phyloP scores from a whole-genome alignment of 805 yeast genomes.

The Starmera quercuum region DNA sequence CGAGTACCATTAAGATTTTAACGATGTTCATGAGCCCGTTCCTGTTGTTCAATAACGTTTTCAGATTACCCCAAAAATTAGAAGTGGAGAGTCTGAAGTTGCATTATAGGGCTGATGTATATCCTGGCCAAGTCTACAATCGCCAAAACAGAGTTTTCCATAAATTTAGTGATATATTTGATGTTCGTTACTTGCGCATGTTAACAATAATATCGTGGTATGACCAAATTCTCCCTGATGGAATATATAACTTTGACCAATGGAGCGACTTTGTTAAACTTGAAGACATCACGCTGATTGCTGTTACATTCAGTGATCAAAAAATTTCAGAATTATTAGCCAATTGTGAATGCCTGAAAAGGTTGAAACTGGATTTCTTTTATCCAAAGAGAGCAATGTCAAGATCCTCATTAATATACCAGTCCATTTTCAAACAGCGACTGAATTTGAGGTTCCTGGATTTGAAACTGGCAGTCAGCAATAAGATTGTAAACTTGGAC shows the following conservation, averaged over 20 bases:
- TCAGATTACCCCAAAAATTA: slow-evolving; percentile 17
- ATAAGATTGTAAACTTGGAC: slow-evolving; percentile 13
- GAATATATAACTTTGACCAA: slow-evolving; percentile 26
- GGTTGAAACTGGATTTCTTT: slow-evolving; percentile 33
- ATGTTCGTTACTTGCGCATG: slow-evolving; percentile 24
- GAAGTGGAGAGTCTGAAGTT: slow-evolving; percentile 29
- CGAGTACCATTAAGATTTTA: slow-evolving; percentile 19
- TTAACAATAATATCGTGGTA: slow-evolving; percentile 37
- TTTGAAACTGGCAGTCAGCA: slow-evolving; percentile 20
- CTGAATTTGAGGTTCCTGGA: slow-evolving; percentile 30
- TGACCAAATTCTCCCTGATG: slow-evolving; percentile 25
- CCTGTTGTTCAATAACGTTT: slow-evolving; percentile 25
- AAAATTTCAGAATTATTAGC: slow-evolving; percentile 24
- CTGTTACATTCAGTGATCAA: slow-evolving; percentile 25
- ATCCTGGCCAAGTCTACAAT: slow-evolving; percentile 21
- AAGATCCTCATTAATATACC: slow-evolving; percentile 23
- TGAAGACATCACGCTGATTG: slow-evolving; percentile 32
- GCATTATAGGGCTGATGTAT: slow-evolving; percentile 34
- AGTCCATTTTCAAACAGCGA: slow-evolving; percentile 25
- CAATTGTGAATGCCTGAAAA: slow-evolving; percentile 22
- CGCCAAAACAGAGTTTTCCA: slow-evolving; percentile 13
- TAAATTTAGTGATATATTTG: slow-evolving; percentile 28
- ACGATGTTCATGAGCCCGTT: slow-evolving; percentile 33
- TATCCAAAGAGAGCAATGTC: slow-evolving; percentile 26
- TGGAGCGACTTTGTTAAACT: slow-evolving; percentile 27